A percentile compares a stretch with the other conserved stretches of the same genome.
Conservation (phyloP, 2,329 filamentous ascomycete genomes). For the Botrytis aclada region DNA sequence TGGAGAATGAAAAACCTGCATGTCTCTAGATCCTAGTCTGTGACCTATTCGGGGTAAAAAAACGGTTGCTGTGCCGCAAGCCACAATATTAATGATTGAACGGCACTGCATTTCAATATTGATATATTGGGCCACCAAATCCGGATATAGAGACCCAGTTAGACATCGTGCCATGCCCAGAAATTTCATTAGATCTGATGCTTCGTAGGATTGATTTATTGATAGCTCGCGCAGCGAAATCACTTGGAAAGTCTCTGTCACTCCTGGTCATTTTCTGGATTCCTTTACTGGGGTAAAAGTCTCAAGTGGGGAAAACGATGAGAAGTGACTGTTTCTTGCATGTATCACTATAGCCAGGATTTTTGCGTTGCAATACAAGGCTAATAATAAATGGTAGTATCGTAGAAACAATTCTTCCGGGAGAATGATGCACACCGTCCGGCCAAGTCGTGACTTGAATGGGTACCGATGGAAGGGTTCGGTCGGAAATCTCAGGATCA, state of each 20-base stretch:
- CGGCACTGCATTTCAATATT: constrained; percentile 14
- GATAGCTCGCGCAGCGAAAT: neutral
- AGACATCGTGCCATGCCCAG: neutral
- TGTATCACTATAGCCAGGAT: constrained; percentile 6
- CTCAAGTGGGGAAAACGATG: constrained; percentile 1
- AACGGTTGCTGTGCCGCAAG: constrained; percentile 17
- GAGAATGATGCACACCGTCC: constrained; percentile 3
- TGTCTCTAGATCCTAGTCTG: constrained; percentile 5
- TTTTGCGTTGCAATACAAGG: constrained; percentile 14
- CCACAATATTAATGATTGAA: constrained; percentile 17
- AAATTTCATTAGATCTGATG: constrained; percentile 9
- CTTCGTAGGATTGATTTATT: constrained; percentile 16
- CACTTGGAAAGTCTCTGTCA: neutral
- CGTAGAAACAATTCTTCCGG: constrained; percentile 1
- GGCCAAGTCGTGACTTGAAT: constrained; percentile 15
- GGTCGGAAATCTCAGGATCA: constrained; percentile 19
- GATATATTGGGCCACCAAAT: constrained; percentile 15
- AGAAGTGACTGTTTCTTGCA: constrained; percentile 9
- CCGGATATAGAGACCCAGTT: constrained; percentile 11
- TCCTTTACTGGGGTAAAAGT: neutral
- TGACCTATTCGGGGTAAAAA: neutral
- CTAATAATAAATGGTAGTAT: constrained; percentile 10
- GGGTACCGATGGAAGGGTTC: constrained; percentile 20
- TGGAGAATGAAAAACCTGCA: neutral
- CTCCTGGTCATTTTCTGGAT: constrained; percentile 9